phyloP scores from a whole-genome alignment of 2,329 filamentous ascomycete species.

The Drechslerella coelobrocha region DNA sequence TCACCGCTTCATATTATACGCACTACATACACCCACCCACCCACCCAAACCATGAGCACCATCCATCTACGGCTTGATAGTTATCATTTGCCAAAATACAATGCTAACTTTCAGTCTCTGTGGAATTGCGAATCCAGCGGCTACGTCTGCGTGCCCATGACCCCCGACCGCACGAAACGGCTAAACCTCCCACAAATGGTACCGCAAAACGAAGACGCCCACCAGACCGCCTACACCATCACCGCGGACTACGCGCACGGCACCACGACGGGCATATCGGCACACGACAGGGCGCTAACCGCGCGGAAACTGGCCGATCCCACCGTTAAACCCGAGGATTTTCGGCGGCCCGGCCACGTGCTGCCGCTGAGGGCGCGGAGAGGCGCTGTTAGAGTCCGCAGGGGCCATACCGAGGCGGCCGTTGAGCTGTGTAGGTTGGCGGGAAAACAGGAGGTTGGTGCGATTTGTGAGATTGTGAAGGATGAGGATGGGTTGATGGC shows the following conservation, averaged over 20 bases:
- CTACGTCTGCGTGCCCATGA: conserved; percentile 86
- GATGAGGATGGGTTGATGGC: conserved; percentile 89
- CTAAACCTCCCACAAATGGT: conserved; percentile 93
- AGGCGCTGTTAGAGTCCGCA: conserved; percentile 79
- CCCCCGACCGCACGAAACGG: conserved; percentile 70
- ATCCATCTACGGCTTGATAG: conserved; percentile 8
- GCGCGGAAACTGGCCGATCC: conserved; percentile 78
- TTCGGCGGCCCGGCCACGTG: conserved; percentile 87
- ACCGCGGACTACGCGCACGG: conserved; percentile 80
- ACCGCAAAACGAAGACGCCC: conserved; percentile 73
- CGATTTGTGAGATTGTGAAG: conserved; percentile 90
- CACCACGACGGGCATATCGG: conserved; percentile 85
- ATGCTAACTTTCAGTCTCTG: background rate
- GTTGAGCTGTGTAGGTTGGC: conserved; percentile 87
- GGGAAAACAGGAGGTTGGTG: conserved; percentile 76
- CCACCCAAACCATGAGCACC: background rate
- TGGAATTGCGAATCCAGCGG: conserved; percentile 62
- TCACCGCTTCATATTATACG: no score
- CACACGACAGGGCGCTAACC: conserved; percentile 82
- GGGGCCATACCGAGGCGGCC: conserved; percentile 91
- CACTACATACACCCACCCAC: background rate
- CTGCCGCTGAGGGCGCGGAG: conserved; percentile 79
- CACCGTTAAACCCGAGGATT: conserved; percentile 64
- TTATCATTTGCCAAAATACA: no score
- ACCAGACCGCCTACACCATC: conserved; percentile 90